These are phyloP conservation scores for Allantophomopsis lycopodina DNA, from an alignment of 2,329 filamentous ascomycete genomes.

Conservation along the genomic window DNA sequence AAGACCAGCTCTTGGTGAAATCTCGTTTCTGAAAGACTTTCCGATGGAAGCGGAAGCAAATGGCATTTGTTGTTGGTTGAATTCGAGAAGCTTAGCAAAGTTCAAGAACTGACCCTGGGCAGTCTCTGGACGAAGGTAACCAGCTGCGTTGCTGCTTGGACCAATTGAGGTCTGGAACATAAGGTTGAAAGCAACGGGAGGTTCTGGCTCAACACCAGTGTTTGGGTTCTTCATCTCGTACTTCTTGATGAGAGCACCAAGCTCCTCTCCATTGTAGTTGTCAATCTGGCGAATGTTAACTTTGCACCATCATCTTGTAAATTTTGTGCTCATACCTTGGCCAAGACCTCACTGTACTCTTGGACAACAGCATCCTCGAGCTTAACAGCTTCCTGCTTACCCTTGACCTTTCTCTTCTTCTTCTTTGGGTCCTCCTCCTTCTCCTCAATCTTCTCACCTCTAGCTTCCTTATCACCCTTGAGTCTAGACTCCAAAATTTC, in stretches of 20 bases:
- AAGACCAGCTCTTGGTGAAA: slow-evolving; percentile 83
- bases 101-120: slow-evolving; percentile 97
- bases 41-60: slow-evolving; percentile 96
- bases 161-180: slow-evolving; percentile 98
- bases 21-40: slow-evolving; percentile 97
- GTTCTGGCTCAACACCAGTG: slow-evolving; percentile 61
- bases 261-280: slow-evolving; percentile 80
- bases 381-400: slow-evolving; percentile 66
- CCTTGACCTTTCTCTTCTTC: slow-evolving; percentile 82
- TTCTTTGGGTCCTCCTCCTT: slow-evolving; percentile 57
- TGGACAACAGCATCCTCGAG: slow-evolving; percentile 74
- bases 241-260: slow-evolving; percentile 80
- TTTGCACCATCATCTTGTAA: too few species aligned
- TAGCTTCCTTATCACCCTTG: slow-evolving; percentile 84
- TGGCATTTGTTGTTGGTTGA: slow-evolving; percentile 89
- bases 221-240: slow-evolving; percentile 82
- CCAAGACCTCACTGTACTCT: slow-evolving; percentile 85
- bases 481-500: slow-evolving; percentile 78
- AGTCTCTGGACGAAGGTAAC: slow-evolving; percentile 85
- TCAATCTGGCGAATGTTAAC: slow-evolving; percentile 47
- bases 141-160: slow-evolving; percentile 74
- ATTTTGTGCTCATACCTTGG: slow-evolving; percentile 32
- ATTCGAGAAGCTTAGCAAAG: slow-evolving; percentile 91
- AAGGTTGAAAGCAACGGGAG: slow-evolving; percentile 88
- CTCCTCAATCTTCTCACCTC: slow-evolving; percentile 67